These are phyloP conservation scores for Hygrophorus pudorinus DNA, from an alignment of 768 basidiomycete species.

Conservation along the genomic window DNA sequence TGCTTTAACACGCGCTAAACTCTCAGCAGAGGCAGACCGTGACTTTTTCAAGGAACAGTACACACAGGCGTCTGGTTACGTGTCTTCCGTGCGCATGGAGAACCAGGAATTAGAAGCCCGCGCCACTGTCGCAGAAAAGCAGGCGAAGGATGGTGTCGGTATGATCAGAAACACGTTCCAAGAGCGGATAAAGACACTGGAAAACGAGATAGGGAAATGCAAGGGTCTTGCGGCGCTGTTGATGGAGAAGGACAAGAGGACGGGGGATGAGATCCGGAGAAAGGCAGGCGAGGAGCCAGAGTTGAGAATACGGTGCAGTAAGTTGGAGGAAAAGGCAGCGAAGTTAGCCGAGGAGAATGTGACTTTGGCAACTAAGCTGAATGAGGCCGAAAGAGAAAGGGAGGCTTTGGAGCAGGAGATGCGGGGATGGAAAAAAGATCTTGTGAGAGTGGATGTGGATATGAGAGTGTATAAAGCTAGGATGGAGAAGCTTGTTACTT, in stretches of 20 bases:
- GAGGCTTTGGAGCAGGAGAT: slow-evolving; percentile 3
- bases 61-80: slow-evolving; percentile 40
- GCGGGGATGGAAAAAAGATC: slow-evolving; percentile 10
- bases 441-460: slow-evolving; percentile 7
- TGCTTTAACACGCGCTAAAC: slow-evolving; percentile 19
- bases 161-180: slow-evolving; percentile 42
- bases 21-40: slow-evolving; percentile 19
- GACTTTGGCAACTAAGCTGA: slow-evolving; percentile 5
- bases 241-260: slow-evolving; percentile 47
- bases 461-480: too few species aligned
- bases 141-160: slow-evolving; percentile 44
- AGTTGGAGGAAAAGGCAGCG: slow-evolving; percentile 21
- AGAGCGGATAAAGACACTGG: slow-evolving; percentile 32
- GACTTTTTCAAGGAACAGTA: slow-evolving; percentile 52
- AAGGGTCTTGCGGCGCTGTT: slow-evolving; percentile 37
- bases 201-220: slow-evolving; percentile 38
- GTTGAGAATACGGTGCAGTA: slow-evolving; percentile 26
- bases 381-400: slow-evolving; percentile 5
- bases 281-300: slow-evolving; percentile 52
- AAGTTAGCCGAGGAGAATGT: not conserved
- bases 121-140: slow-evolving; percentile 39
- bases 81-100: slow-evolving; percentile 33
- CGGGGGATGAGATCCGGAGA: slow-evolving; percentile 47
- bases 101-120: slow-evolving; percentile 42
- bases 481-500: not conserved